A percentile compares a stretch with the other conserved stretches of the same genome.
Conservation (phyloP, 192 early-diverging fungal genomes). For the Linnemannia zychae region DNA sequence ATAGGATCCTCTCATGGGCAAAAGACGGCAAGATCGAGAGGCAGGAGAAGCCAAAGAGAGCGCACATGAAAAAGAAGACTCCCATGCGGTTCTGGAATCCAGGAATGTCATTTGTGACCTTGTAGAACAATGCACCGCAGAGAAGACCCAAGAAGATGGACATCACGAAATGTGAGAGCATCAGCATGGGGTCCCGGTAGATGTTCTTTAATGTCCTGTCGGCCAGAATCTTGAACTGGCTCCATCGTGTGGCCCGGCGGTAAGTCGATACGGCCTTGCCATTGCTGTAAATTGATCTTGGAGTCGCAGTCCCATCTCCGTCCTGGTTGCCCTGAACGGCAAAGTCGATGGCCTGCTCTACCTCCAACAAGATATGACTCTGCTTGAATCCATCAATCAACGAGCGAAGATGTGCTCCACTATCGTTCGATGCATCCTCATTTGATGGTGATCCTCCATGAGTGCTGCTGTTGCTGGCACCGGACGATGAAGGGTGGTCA, state of each 20-base stretch:
- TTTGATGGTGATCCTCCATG: constrained; percentile 1
- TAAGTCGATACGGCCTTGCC: constrained; percentile 56
- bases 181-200: constrained; percentile 56
- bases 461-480: constrained; percentile 34
- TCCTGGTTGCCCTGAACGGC: constrained; percentile 29
- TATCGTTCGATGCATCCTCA: background rate
- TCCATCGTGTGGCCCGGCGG: constrained; percentile 67
- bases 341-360: constrained; percentile 45
- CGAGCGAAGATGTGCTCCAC: constrained; percentile 36
- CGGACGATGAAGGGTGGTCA: constrained; percentile 26
- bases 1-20: constrained; percentile 71
- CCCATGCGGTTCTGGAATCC: constrained; percentile 86
- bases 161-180: constrained; percentile 40
- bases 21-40: constrained; percentile 75
- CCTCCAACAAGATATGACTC: constrained; percentile 32
- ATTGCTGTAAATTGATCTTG: constrained; percentile 31
- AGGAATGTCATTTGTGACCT: constrained; percentile 69
- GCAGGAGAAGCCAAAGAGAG: constrained; percentile 78
- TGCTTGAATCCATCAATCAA: constrained; percentile 57
- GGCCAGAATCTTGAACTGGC: constrained; percentile 81
- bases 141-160: constrained; percentile 50
- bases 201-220: constrained; percentile 86
- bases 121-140: constrained; percentile 72
- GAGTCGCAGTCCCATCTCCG: background rate
- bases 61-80: constrained; percentile 78